These are phyloP conservation scores for Pseudogymnoascus sp. DNA, from an alignment of 2,329 filamentous ascomycete genomes.

Conservation along the genomic window DNA sequence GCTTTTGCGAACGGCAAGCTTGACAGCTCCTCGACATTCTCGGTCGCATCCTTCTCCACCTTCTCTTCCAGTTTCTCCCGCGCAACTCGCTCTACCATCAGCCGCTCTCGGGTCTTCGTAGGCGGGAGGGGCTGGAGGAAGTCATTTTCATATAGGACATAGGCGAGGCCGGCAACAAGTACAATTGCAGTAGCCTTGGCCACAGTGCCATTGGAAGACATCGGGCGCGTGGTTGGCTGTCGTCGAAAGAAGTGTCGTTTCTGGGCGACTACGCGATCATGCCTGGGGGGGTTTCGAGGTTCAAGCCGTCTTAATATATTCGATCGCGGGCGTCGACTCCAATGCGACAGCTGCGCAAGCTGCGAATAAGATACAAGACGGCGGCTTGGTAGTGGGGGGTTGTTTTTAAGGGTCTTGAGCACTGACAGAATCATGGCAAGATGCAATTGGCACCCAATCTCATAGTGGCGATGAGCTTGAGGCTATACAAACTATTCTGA, in stretches of 20 bases:
- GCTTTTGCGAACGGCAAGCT: slow-evolving; percentile 19
- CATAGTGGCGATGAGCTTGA: not conserved
- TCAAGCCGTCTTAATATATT: not conserved
- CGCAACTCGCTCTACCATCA: not conserved
- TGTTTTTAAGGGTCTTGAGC: not conserved
- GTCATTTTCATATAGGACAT: slow-evolving; percentile 27
- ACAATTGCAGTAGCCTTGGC: slow-evolving; percentile 22
- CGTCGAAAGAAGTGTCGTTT: not conserved
- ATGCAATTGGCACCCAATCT: not conserved
- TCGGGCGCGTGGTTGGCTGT: slow-evolving; percentile 4
- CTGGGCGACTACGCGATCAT: not conserved
- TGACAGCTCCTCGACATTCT: slow-evolving; percentile 22
- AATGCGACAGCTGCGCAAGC: not conserved
- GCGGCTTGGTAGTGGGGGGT: not conserved
- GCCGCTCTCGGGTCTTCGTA: slow-evolving; percentile 18
- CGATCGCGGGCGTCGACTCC: not conserved
- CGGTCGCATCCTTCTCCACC: slow-evolving; percentile 17
- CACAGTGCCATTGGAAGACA: slow-evolving; percentile 17
- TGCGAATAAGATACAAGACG: not conserved
- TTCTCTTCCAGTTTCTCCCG: slow-evolving; percentile 19
- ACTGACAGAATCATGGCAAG: not conserved
- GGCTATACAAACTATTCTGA: not conserved
- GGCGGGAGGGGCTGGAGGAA: slow-evolving; percentile 27
- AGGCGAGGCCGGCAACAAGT: slow-evolving; percentile 21
- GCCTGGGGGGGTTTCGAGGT: not conserved